phyloP scores from a whole-genome alignment of 2,329 filamentous ascomycete genomes.

The Sporothrix dimorphospora region DNA sequence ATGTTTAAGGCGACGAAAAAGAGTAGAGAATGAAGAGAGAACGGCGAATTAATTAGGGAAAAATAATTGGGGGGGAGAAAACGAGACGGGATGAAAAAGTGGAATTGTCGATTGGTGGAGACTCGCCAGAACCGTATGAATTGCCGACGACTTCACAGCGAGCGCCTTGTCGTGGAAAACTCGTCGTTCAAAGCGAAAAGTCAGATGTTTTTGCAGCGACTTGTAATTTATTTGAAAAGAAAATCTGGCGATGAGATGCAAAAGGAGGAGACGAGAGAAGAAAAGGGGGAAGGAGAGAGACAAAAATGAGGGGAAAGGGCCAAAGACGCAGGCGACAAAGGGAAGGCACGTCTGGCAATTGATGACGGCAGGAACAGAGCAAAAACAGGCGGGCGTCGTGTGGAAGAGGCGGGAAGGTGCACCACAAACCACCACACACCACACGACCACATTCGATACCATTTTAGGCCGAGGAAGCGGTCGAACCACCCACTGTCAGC shows the following conservation, averaged over 20 bases:
- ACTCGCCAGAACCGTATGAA: conserved; percentile 15
- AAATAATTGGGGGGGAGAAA: conserved; percentile 26
- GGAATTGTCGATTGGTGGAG: conserved; percentile 20
- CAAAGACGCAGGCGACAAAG: conserved; percentile 19
- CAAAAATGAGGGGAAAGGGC: conserved; percentile 16
- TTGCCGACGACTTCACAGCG: conserved; percentile 24
- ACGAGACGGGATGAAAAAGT: conserved; percentile 28
- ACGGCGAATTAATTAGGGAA: conserved; percentile 20
- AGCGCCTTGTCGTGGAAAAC: neutral
- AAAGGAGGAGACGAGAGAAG: neutral
- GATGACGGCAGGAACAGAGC: conserved; percentile 22
- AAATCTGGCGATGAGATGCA: conserved; percentile 13
- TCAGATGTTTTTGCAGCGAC: neutral
- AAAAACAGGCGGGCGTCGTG: neutral
- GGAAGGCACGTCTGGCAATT: conserved; percentile 15
- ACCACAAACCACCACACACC: conserved; percentile 27
- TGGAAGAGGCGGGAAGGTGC: conserved; percentile 1
- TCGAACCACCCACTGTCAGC: conserved; percentile 22
- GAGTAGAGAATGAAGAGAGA: neutral
- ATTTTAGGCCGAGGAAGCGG: conserved; percentile 18
- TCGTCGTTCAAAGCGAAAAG: conserved; percentile 5
- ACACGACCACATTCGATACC: conserved; percentile 25
- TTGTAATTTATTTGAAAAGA: neutral
- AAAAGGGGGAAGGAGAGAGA: neutral
- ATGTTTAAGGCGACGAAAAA: neutral